These are phyloP conservation scores for Hemisphaericaspora xylanilytica DNA, from an alignment of 1,139 yeast species.

Conservation along the genomic window DNA sequence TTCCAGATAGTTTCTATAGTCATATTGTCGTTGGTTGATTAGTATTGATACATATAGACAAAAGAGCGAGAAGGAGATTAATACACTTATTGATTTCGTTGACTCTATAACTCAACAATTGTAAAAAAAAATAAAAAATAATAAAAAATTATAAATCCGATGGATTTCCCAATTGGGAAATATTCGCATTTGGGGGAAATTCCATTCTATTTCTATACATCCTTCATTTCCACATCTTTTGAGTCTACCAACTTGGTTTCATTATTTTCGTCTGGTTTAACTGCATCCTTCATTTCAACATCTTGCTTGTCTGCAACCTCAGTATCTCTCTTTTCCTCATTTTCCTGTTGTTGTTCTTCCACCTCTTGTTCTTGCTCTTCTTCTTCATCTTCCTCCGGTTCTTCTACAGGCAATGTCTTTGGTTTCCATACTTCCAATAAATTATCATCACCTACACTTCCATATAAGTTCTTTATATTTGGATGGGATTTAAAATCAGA, in stretches of 20 bases:
- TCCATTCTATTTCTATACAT: not conserved
- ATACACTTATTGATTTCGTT: too few species aligned
- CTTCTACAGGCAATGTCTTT: conserved; percentile 38
- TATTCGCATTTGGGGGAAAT: not conserved
- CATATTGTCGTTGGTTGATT: conserved; percentile 18
- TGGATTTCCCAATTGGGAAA: conserved; percentile 1
- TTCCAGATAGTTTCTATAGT: conserved; percentile 30
- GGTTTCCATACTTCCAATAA: conserved; percentile 56
- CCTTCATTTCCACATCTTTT: conserved; percentile 3
- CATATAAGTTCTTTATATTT: conserved; percentile 34
- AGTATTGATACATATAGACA: not conserved
- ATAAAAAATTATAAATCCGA: not conserved
- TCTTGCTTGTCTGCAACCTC: conserved; percentile 3
- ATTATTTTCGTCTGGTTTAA: not conserved
- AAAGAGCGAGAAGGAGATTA: not conserved
- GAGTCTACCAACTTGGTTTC: not conserved
- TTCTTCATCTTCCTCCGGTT: conserved; percentile 41
- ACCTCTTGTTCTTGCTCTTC: conserved; percentile 24
- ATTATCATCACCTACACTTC: conserved; percentile 53
- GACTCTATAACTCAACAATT: too few species aligned
- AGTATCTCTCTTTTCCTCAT: conserved; percentile 8
- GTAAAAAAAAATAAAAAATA: too few species aligned
- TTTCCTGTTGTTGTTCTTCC: conserved; percentile 4
- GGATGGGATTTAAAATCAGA: conserved; percentile 55
- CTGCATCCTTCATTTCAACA: conserved; percentile 7